Conservation (phyloP, 495 filamentous ascomycete species). For the Filosporella fistucella region DNA sequence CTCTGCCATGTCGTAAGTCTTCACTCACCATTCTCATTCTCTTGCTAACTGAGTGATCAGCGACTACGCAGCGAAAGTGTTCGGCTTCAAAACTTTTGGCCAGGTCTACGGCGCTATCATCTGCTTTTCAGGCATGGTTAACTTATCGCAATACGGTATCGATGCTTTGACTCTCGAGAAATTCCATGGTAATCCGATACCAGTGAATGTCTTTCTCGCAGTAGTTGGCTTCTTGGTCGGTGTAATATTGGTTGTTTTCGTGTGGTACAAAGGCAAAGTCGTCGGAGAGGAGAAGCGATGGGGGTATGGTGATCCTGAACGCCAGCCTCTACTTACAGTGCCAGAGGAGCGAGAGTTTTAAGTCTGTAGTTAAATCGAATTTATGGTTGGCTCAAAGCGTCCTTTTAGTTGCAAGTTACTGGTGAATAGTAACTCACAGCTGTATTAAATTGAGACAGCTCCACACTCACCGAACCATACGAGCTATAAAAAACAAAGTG, state of each 20-base stretch:
- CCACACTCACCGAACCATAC: too few relatives aligned
- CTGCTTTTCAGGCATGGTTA: conserved; percentile 78
- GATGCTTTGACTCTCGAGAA: conserved; percentile 72
- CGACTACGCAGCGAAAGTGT: conserved; percentile 92
- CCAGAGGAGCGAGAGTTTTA: too few relatives aligned
- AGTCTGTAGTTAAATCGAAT: too few relatives aligned
- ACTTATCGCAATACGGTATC: conserved; percentile 80
- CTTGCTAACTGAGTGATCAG: too few relatives aligned
- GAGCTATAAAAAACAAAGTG: too few relatives aligned
- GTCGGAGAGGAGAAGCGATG: neutral
- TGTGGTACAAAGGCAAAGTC: conserved; percentile 28
- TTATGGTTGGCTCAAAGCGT: too few relatives aligned
- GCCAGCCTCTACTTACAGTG: neutral
- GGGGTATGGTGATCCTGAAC: neutral
- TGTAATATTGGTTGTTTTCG: conserved; percentile 51
- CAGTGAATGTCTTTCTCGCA: conserved; percentile 71
- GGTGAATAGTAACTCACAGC: too few relatives aligned
- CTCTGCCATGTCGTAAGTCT: conserved; percentile 52
- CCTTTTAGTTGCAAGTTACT: too few relatives aligned
- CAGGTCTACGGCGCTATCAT: conserved; percentile 94
- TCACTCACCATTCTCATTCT: too few relatives aligned
- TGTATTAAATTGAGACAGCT: too few relatives aligned
- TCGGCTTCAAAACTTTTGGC: conserved; percentile 91
- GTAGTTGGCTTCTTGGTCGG: conserved; percentile 55
- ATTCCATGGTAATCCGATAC: conserved; percentile 68